phyloP scores from a whole-genome alignment of 108 stramenopile genomes.

The Parmales sp. region DNA sequence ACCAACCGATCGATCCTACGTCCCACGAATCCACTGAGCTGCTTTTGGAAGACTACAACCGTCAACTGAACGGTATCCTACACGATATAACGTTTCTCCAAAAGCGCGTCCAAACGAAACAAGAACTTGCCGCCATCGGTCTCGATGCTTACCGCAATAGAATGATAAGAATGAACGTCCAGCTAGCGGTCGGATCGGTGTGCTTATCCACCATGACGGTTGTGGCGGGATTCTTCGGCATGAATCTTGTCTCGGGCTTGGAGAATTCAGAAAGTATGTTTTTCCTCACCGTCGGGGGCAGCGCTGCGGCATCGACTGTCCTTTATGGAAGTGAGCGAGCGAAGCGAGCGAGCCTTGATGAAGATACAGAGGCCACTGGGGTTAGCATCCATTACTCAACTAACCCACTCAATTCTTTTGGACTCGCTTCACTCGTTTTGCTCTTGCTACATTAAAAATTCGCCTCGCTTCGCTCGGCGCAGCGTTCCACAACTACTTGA shows the following conservation, averaged over 20 bases:
- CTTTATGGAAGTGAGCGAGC: too few relatives aligned
- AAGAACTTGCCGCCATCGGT: slow-evolving; percentile 64
- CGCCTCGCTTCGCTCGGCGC: too few relatives aligned
- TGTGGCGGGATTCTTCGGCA: slow-evolving; percentile 75
- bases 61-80: slow-evolving; percentile 51
- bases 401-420: too few relatives aligned
- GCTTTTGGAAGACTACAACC: slow-evolving; percentile 67
- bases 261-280: too few relatives aligned
- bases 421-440: too few relatives aligned
- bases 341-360: too few relatives aligned
- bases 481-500: slow-evolving; percentile 37
- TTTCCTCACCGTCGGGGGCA: too few relatives aligned
- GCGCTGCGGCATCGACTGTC: too few relatives aligned
- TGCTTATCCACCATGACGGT: slow-evolving; percentile 52
- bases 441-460: too few relatives aligned
- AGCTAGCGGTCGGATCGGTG: slow-evolving; percentile 54
- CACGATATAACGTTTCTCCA: slow-evolving; percentile 57
- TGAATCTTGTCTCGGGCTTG: slow-evolving; percentile 70
- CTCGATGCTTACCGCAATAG: slow-evolving; percentile 71
- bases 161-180: slow-evolving; percentile 72
- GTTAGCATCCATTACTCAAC: too few relatives aligned
- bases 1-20: slow-evolving; percentile 29
- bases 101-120: slow-evolving; percentile 65
- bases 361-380: too few relatives aligned
- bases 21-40: slow-evolving; percentile 65